These are phyloP conservation scores for Coniophora puteana DNA, from an alignment of 1,284 basidiomycete species.

Conservation along the genomic window DNA sequence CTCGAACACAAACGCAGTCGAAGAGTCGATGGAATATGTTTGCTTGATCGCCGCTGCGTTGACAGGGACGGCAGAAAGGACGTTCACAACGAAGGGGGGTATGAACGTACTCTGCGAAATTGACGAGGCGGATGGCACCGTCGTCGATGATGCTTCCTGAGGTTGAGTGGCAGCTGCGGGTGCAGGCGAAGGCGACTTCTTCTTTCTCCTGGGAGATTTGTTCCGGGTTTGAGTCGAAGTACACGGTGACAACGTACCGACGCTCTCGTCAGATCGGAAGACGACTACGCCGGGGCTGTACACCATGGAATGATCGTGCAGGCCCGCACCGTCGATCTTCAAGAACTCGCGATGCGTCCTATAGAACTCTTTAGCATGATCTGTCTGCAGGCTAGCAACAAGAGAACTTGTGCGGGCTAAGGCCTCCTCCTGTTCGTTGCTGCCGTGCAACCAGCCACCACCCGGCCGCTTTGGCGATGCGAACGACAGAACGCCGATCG, in stretches of 20 bases:
- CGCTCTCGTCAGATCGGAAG: conserved; percentile 42
- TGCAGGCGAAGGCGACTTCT: too few relatives aligned
- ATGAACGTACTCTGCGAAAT: conserved; percentile 27
- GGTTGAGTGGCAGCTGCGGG: neutral
- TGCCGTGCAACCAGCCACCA: conserved; percentile 42
- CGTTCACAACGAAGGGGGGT: conserved; percentile 39
- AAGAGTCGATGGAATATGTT: conserved; percentile 33
- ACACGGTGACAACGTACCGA: conserved; percentile 6
- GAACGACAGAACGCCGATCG: conserved; percentile 43
- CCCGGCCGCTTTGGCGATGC: conserved; percentile 44
- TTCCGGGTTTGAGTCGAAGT: too few relatives aligned
- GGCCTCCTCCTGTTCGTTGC: conserved; percentile 44
- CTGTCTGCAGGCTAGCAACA: conserved; percentile 35
- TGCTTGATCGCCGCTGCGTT: conserved; percentile 39
- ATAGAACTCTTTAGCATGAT: conserved; percentile 41
- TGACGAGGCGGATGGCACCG: conserved; percentile 7
- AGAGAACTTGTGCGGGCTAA: conserved; percentile 44
- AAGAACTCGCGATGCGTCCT: conserved; percentile 33
- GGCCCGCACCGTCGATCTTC: conserved; percentile 31
- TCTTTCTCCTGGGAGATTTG: too few relatives aligned
- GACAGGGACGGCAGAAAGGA: conserved; percentile 43
- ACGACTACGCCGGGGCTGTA: conserved; percentile 45
- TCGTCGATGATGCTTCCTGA: conserved; percentile 1
- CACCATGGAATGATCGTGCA: conserved; percentile 46
- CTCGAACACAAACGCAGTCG: conserved; percentile 32